A percentile compares a stretch with the other conserved stretches of the same genome.
Conservation (phyloP, 129 eudicot species). For the Daucus carota region DH1_v3.0 NC_030383.2:57284501-57285000, state of each 20-base stretch:
- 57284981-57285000: conserved; percentile 96
- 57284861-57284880: conserved; percentile 82
- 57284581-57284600: conserved; percentile 48
- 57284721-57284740: conserved; percentile 47
- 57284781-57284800: background rate
- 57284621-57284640: background rate
- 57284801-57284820: background rate
- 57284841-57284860: conserved; percentile 96
- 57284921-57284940: conserved; percentile 91
- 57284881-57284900: conserved; percentile 82
- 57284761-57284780: background rate
- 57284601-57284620: background rate
- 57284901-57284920: conserved; percentile 92
- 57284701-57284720: conserved; percentile 96
- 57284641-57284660: background rate
- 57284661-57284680: conserved; percentile 60
- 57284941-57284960: conserved; percentile 63
- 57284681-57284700: conserved; percentile 94
- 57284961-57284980: conserved; percentile 65
- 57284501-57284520: conserved; percentile 40
- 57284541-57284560: conserved; percentile 83
- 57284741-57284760: background rate
- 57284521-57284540: conserved; percentile 92
- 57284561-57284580: conserved; percentile 81
- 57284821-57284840: conserved; percentile 27